Base-by-base conservation (phyloP, 1,139 yeast genomes). In the Insectozyma bohioensis region DNA sequence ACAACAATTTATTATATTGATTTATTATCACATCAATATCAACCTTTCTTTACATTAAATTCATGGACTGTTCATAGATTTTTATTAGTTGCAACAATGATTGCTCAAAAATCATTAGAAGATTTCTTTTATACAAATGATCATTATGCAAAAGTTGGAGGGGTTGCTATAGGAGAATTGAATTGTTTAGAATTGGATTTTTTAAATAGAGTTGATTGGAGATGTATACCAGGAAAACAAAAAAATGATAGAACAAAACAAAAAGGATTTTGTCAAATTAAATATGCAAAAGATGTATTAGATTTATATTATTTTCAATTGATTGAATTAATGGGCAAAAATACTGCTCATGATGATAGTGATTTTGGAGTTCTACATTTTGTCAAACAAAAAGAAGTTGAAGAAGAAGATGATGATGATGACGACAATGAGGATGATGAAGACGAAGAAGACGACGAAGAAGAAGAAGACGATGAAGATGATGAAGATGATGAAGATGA, bases 81-180 rank as follows among this genome's bases (percentile, higher is more conserved):
- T 51, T 62, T 92, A 36, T 69, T 92, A 33, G 90, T 96, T 0
- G 95, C 95, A 0, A 88, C 96, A 0, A 85, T 94, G 52, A 79
- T 90, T 4, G 95, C 95, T 1, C 84, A 92, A 43, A 92, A 92
- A 56, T 95, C 95, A 2, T 70, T 92, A 48, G 94, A 95, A 56
- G 98, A 92, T 58, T 83, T 90, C 27, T 92, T 92, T 56, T 90
- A 95, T 57, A 88, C 97, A 5, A 92, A 90, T 56, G 76, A 83
- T 23, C 97, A 90, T 56, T 92, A 92, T 54, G 95, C 97, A 8
- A 85, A 85, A 54, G 97, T 92, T 12, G 98, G 98, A 1, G 98
- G 98, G 43, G 83, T 92, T 6, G 87, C 92, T 24, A 67, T 84
- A 26, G 74, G 82, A 39, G 98, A 92, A 56, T 67, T 92, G 45